Conservation (phyloP, 202 grass and related monocot genomes). For the Panicum hallii region DNA sequence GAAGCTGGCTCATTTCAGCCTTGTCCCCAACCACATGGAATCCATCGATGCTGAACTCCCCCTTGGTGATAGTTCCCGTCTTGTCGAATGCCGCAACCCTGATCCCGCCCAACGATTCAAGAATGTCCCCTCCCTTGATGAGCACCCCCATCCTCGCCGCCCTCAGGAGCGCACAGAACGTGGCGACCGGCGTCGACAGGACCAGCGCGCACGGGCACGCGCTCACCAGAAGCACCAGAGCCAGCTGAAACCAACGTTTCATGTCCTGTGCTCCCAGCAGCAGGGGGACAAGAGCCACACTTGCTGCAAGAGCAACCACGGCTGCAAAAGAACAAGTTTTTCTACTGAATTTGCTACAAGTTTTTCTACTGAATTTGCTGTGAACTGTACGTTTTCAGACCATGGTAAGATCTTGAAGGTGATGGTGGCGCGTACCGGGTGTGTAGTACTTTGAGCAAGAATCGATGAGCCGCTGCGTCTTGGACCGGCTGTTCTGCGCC, state of each 20-base stretch:
- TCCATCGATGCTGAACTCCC: conserved; percentile 62
- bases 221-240: conserved; percentile 76
- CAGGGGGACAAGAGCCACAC: conserved; percentile 54
- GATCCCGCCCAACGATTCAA: conserved; percentile 59
- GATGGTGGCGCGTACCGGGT: conserved; percentile 38
- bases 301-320: conserved; percentile 57
- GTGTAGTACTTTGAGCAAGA: conserved; percentile 82
- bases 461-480: conserved; percentile 76
- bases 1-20: conserved; percentile 46
- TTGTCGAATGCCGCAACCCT: conserved; percentile 78
- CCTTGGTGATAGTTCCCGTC: conserved; percentile 78
- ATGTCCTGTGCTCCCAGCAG: conserved; percentile 40
- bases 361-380: not conserved
- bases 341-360: not conserved
- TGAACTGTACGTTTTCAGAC: not conserved
- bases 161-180: conserved; percentile 73
- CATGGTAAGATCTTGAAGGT: not conserved
- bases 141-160: conserved; percentile 69
- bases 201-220: conserved; percentile 87
- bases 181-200: conserved; percentile 77
- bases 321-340: conserved; percentile 39
- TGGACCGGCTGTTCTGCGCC: conserved; percentile 74
- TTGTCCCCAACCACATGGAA: conserved; percentile 52
- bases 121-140: conserved; percentile 79
- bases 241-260: conserved; percentile 50